Base-by-base conservation (phyloP, 164 flowering plant genomes). In the Echeveria elegans region DNA sequence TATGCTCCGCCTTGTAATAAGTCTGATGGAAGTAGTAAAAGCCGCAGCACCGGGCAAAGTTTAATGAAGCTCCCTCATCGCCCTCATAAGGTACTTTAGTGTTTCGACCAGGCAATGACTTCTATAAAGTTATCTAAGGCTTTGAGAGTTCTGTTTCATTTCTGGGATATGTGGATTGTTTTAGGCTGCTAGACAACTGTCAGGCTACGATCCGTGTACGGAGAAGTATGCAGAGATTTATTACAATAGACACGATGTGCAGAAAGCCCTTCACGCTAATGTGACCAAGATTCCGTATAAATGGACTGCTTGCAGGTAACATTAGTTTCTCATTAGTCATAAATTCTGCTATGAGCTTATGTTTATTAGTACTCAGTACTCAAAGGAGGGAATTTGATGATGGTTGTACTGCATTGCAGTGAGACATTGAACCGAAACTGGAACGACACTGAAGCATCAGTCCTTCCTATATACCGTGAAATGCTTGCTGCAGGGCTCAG, bases 271-370 rank as follows among this genome's bases (percentile, higher is more conserved):
- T 47, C 97, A 89, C 77, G 97, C 97, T 38, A 89, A 91, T 66
- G 70, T 41, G 1, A 89, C 91, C 18, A 75, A 63, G 61, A 87
- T 90, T 52, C 85, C 87, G 52, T 90, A 87, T 52, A 86, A 73
- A 64, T 91, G 96, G 97, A 88, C 91, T 70, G 90, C 97, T 63
- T 91, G 97, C 86, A 90, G 95, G 97, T 90, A 24, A 21, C 28
- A 52, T 52, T 52, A 1, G 1, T 21, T 21, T 9, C 28, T 9
- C 28, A 9, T 15, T 12, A 43, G 47, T 18, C 28, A n/a, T 19
- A 19, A 14, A 41, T 0, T 48, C 14, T 5, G 24, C 4, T 61
- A 37, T 61, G 64, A 30, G 19, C 64, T 56, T 56, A 28, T 6
- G 0, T 0, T 23, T 26, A n/a, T 53, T 23, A 43, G 47, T 43